phyloP scores from a whole-genome alignment of 2,329 filamentous ascomycete species.

The Fusarium scirpi region DNA sequence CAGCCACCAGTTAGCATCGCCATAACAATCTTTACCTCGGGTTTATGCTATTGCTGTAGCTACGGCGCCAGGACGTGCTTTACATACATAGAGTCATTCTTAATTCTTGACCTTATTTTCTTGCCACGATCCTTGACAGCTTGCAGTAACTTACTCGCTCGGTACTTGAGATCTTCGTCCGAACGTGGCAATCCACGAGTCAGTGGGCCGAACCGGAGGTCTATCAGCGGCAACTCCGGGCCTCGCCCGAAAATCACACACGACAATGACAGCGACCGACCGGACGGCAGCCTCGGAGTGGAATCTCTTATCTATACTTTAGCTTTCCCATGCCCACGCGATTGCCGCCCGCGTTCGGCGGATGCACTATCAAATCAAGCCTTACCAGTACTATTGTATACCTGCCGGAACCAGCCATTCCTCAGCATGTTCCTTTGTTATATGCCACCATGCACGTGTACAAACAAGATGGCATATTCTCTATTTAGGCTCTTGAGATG shows the following conservation, averaged over 20 bases:
- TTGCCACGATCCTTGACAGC: neutral
- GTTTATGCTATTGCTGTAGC: neutral
- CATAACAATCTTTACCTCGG: constrained; percentile 22
- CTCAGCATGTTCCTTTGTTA: constrained; percentile 10
- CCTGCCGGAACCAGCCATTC: constrained; percentile 19
- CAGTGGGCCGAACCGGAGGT: constrained; percentile 37
- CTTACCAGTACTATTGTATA: neutral
- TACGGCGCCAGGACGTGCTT: neutral
- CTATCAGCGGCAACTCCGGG: constrained; percentile 33
- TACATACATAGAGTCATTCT: neutral
- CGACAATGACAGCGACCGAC: neutral
- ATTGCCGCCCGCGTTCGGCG: constrained; percentile 28
- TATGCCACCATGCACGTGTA: constrained; percentile 26
- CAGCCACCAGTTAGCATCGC: constrained; percentile 22
- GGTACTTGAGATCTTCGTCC: constrained; percentile 8
- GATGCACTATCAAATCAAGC: constrained; percentile 14
- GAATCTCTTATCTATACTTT: constrained; percentile 38
- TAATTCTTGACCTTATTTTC: neutral
- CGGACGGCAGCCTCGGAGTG: constrained; percentile 23
- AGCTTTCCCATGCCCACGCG: constrained; percentile 2
- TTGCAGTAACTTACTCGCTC: constrained; percentile 12
- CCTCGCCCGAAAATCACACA: constrained; percentile 24
- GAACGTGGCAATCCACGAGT: constrained; percentile 23
- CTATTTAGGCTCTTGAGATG: neutral
- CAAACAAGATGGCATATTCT: constrained; percentile 5